Evolutionary conservation across 352 stramenopile genomes (phyloP).

Genomic region (Pythium folliculosum): DNA sequence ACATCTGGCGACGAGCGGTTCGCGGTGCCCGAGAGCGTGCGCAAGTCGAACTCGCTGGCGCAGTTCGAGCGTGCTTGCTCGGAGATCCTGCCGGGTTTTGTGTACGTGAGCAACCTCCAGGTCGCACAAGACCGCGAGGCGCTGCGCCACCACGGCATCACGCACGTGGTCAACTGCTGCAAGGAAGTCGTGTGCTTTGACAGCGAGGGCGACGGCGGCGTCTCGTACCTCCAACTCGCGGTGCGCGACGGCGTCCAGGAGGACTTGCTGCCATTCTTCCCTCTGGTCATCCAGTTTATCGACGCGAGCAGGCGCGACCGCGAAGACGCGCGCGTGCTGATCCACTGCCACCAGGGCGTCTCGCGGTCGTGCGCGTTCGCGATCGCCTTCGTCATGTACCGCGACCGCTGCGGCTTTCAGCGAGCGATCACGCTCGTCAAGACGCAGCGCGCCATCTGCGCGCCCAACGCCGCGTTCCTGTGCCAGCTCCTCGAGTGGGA

Average conservation of each 20-base stretch:
- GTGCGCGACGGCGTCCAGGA: conserved; percentile 64
- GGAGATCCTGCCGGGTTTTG: conserved; percentile 49
- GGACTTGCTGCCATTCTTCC: conserved; percentile 63
- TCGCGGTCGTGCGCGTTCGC: conserved; percentile 70
- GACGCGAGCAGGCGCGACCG: background rate
- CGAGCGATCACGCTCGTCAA: conserved; percentile 49
- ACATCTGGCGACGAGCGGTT: conserved; percentile 16
- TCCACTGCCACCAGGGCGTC: conserved; percentile 76
- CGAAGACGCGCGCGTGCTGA: conserved; percentile 34
- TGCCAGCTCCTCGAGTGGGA: conserved; percentile 74
- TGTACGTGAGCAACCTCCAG: conserved; percentile 61
- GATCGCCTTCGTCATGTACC: conserved; percentile 65
- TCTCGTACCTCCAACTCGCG: conserved; percentile 34
- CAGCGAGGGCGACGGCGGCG: background rate
- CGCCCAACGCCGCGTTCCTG: conserved; percentile 64
- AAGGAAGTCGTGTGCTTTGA: conserved; percentile 33
- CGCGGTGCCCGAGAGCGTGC: conserved; percentile 59
- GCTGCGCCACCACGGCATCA: conserved; percentile 45
- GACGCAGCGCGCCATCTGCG: conserved; percentile 46
- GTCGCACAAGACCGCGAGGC: conserved; percentile 37
- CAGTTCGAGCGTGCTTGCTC: conserved; percentile 53
- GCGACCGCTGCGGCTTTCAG: conserved; percentile 32
- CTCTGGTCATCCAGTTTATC: conserved; percentile 50
- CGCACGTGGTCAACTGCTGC: conserved; percentile 62
- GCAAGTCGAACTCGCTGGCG: conserved; percentile 45